Evolutionary conservation across 805 yeast genomes (phyloP).

Genomic region (Debaryomyces maramus): DNA sequence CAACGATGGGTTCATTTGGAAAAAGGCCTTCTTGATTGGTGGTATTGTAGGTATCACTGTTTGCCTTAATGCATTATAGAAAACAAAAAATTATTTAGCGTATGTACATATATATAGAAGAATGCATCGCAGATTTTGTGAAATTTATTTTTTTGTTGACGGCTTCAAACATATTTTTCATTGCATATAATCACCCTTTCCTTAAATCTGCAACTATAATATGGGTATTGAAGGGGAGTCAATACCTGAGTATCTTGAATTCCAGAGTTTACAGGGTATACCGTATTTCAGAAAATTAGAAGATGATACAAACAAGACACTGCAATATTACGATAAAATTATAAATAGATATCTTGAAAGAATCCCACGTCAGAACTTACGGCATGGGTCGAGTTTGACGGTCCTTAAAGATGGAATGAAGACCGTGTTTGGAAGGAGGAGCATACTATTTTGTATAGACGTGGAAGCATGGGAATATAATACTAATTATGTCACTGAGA

Average conservation of each 20-base stretch:
- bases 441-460: conserved; percentile 50
- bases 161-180: neutral
- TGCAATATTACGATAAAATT: neutral
- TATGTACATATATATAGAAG: neutral
- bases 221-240: no score
- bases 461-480: conserved; percentile 57
- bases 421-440: conserved; percentile 10
- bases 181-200: neutral
- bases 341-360: neutral
- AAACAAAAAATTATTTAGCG: neutral
- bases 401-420: conserved; percentile 3
- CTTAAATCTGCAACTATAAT: no score
- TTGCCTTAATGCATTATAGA: conserved; percentile 14
- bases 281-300: neutral
- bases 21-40: conserved; percentile 14
- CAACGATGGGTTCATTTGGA: conserved; percentile 14
- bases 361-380: neutral
- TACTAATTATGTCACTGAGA: conserved; percentile 48
- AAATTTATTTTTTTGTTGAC: neutral
- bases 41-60: conserved; percentile 16
- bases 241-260: no score
- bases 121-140: conserved; percentile 2
- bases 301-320: neutral
- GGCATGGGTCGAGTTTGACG: neutral
- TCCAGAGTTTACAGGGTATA: no score